A percentile compares a stretch with the other conserved stretches of the same genome.
Evolutionary conservation across 805 yeast species (phyloP).

Genomic region (Starmerella vaccinii): DNA sequence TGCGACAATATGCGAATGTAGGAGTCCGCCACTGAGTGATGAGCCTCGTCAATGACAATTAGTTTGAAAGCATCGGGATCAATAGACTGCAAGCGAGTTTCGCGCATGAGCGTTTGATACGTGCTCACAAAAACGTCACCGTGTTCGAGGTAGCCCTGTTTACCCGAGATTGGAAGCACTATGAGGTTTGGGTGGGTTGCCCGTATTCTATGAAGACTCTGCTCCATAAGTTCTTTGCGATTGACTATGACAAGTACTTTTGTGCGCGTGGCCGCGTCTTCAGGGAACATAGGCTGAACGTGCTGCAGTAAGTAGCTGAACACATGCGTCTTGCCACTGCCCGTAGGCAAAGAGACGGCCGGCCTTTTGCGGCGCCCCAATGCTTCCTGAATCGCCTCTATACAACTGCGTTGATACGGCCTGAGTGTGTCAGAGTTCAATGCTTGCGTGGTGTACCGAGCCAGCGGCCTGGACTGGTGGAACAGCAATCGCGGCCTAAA

Average conservation of each 20-base stretch:
- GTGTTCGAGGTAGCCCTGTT: constrained; percentile 31
- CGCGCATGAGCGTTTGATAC: constrained; percentile 50
- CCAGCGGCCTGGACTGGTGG: not conserved
- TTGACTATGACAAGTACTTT: constrained; percentile 61
- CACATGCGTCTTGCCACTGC: constrained; percentile 87
- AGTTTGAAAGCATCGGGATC: constrained; percentile 55
- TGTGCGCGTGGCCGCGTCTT: constrained; percentile 27
- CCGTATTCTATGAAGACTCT: constrained; percentile 47
- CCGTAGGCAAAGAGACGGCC: constrained; percentile 83
- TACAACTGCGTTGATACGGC: constrained; percentile 61
- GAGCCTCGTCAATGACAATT: constrained; percentile 83
- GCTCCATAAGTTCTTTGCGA: constrained; percentile 65
- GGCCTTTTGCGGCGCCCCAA: constrained; percentile 45
- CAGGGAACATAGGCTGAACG: constrained; percentile 29
- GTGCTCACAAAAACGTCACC: constrained; percentile 66
- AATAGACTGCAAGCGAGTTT: constrained; percentile 42
- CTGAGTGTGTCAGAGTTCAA: not conserved
- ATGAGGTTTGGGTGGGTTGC: constrained; percentile 40
- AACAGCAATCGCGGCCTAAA: not conserved
- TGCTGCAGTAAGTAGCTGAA: constrained; percentile 33
- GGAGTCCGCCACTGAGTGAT: constrained; percentile 69
- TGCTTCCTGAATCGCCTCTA: constrained; percentile 44
- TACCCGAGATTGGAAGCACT: constrained; percentile 65
- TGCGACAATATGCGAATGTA: constrained; percentile 50
- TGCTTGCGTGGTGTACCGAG: not conserved